Evolutionary conservation across 345 rosid species (phyloP).

Genomic region (Eucalyptus erythrocorys): DNA sequence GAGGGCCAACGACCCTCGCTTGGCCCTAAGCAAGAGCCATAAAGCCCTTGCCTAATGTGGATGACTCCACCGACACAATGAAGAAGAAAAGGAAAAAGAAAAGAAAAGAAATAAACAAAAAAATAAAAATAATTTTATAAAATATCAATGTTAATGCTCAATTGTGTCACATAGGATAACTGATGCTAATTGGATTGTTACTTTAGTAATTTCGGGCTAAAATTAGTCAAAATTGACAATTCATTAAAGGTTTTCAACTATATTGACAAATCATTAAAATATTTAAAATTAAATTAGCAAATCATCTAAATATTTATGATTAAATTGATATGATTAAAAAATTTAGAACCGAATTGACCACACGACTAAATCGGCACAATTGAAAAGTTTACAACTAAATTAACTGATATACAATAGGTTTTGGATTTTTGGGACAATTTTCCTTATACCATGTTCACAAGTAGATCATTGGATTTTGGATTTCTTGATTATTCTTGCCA

Average conservation of each 20-base stretch:
- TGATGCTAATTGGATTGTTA: too few relatives aligned
- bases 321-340: too few relatives aligned
- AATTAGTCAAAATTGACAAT: rapidly evolving
- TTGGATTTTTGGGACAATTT: too few relatives aligned
- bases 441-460: rapidly evolving
- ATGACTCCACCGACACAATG: rapidly evolving
- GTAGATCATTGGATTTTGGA: not conserved
- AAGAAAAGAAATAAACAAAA: too few relatives aligned
- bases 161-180: rapidly evolving
- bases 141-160: too few relatives aligned
- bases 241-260: too few relatives aligned
- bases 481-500: not conserved
- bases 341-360: rapidly evolving
- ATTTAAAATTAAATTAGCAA: rapidly evolving
- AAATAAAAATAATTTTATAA: too few relatives aligned
- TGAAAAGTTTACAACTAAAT: too few relatives aligned
- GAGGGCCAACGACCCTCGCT: rapidly evolving
- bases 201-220: rapidly evolving
- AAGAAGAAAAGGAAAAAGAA: not conserved
- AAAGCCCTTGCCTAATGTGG: rapidly evolving
- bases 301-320: rapidly evolving
- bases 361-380: rapidly evolving
- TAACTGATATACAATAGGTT: rapidly evolving
- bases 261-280: too few relatives aligned
- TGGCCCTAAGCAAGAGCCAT: rapidly evolving